phyloP scores from a whole-genome alignment of 1,284 basidiomycete genomes.

The Puccinia hordei region DNA sequence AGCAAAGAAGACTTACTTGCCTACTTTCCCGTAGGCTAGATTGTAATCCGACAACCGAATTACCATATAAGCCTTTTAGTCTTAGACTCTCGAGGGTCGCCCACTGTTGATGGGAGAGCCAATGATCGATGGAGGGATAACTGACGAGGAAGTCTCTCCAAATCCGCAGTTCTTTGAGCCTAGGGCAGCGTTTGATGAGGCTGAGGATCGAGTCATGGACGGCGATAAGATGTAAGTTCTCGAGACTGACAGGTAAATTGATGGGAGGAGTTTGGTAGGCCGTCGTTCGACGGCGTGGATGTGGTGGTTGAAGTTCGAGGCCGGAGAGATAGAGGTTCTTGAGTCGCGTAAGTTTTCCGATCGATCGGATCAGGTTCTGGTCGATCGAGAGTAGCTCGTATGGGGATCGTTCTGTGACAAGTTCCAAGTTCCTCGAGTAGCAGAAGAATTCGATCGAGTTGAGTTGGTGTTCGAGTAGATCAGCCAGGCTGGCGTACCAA shows the following conservation, averaged over 20 bases:
- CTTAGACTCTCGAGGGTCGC: not conserved
- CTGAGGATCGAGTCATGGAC: constrained; percentile 24
- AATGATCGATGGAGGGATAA: not conserved
- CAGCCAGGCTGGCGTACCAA: constrained; percentile 2
- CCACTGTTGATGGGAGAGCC: constrained; percentile 14
- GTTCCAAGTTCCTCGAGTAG: constrained; percentile 10
- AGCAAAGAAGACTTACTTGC: constrained; percentile 3
- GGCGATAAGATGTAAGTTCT: constrained; percentile 19
- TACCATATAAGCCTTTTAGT: constrained; percentile 30
- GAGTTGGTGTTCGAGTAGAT: not conserved
- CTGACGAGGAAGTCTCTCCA: constrained; percentile 35
- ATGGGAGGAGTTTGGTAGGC: not conserved
- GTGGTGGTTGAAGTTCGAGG: constrained; percentile 3
- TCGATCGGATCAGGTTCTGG: not conserved
- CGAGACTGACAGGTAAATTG: not conserved
- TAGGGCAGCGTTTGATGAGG: constrained; percentile 12
- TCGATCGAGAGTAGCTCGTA: constrained; percentile 13
- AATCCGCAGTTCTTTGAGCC: constrained; percentile 12
- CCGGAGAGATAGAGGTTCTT: constrained; percentile 25
- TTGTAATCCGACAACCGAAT: constrained; percentile 20
- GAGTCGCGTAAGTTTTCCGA: not conserved
- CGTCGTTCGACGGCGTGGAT: not conserved
- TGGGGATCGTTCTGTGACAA: constrained; percentile 18
- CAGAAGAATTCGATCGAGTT: constrained; percentile 3
- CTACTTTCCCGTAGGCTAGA: constrained; percentile 23